Conservation (phyloP, 2,329 filamentous ascomycete species). For the Exophiala sideris region DNA sequence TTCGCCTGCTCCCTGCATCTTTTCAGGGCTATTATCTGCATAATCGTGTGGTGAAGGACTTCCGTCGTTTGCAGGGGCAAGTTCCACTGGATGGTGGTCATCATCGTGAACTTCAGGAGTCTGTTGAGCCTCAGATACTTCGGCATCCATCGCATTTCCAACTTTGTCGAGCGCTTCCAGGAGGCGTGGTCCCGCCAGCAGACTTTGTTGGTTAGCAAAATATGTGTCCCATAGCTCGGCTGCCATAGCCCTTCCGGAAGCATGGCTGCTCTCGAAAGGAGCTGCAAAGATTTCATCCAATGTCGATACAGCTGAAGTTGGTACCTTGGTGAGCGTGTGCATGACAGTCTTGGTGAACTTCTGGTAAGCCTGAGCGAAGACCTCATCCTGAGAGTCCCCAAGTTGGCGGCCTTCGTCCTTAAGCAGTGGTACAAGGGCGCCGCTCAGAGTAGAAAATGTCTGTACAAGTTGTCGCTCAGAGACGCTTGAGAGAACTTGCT, state of each 20-base stretch:
- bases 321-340: slow-evolving; percentile 7
- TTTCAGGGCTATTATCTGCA: neutral
- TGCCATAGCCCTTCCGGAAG: slow-evolving; percentile 49
- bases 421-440: slow-evolving; percentile 35
- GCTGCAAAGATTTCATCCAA: slow-evolving; percentile 51
- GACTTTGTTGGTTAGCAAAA: slow-evolving; percentile 57
- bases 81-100: neutral
- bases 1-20: neutral
- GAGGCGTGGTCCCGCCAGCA: slow-evolving; percentile 65
- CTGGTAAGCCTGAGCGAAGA: neutral
- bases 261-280: slow-evolving; percentile 53
- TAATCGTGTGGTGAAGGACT: neutral
- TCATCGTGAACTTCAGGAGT: neutral
- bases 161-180: slow-evolving; percentile 52
- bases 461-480: neutral
- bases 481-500: neutral
- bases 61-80: neutral
- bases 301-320: slow-evolving; percentile 45
- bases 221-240: slow-evolving; percentile 67
- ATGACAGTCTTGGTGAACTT: slow-evolving; percentile 5
- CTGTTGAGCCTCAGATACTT: neutral
- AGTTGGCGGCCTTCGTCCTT: slow-evolving; percentile 33
- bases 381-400: neutral
- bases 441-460: neutral
- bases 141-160: neutral